Base-by-base conservation (phyloP, 1,284 basidiomycete species). In the Anthracocystis panici-leucophaei region DNA sequence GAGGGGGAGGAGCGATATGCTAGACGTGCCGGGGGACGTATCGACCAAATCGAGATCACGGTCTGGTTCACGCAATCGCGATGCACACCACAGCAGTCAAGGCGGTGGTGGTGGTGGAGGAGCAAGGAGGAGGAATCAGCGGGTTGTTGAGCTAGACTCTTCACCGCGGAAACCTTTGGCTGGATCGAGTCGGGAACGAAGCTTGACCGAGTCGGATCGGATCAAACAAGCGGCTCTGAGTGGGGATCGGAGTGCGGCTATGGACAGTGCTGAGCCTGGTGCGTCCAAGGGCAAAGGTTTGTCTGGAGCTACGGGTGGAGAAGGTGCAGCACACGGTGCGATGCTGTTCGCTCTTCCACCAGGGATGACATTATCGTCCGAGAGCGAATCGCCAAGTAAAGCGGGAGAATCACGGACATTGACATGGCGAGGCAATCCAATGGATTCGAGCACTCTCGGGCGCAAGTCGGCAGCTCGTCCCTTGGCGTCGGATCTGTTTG, bases 181-280 rank as follows among this genome's bases (percentile, higher is more conserved):
- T 3, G 48, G 40, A 14, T 21, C 50, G 23, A 51, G 9, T 7
- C 56, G 57, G 12, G 58, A 65, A 38, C 38, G 56, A 7, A 59
- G 57, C 16, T 40, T 76, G 14, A 68, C 67, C 12, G 75, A 77
- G 5, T 72, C 78, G 49, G 72, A 78, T 49, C 46, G 53, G 12
- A 73, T 79, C 68, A 78, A 75, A 33, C 61, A 68, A 14, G 75
- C 78, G 2, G 78, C 72, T 1, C 50, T 68, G 11, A 40, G 65
- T 4, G 65, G 70, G 2, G 41, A 74, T 23, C 49, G 29, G 9
- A n/a, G 27, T 11, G 65, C 41, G 9, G 70, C 70, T 9, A 57
- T 73, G 54, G 65, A 54, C 2, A 35, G 45, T 12, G 45, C 48
- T 8, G 56, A 53, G 12, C 7, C 35, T n/a, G 46, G 1, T 49